A percentile compares a stretch with the other conserved stretches of the same genome.
Evolutionary conservation across 169 alveolate genomes (phyloP).

Genomic region (Plasmodium gaboni): DNA sequence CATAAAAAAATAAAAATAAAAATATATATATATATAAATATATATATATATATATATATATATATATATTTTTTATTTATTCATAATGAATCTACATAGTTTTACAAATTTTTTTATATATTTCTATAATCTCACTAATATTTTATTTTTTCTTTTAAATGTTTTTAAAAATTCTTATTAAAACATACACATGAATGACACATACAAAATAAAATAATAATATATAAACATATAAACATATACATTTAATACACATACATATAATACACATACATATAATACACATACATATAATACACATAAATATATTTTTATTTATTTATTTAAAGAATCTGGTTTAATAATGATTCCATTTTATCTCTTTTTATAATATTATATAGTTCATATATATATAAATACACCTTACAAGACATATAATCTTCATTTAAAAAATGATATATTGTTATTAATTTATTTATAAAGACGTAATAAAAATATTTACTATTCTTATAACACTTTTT

Average conservation of each 20-base stretch:
- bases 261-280: background rate
- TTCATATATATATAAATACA: conserved; percentile 67
- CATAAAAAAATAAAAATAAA: background rate
- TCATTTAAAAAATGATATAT: conserved; percentile 53
- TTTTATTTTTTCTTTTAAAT: background rate
- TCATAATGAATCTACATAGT: background rate
- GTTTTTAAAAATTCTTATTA: conserved; percentile 3
- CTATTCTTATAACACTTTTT: conserved; percentile 40
- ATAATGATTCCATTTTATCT: conserved; percentile 23
- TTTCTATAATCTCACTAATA: background rate
- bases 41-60: background rate
- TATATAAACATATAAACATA: background rate
- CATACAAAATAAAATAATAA: background rate
- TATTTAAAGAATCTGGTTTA: conserved; percentile 39
- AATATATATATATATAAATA: conserved; percentile 7
- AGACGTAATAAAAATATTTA: conserved; percentile 49
- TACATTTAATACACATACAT: background rate
- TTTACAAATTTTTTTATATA: background rate
- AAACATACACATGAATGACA: background rate
- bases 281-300: background rate
- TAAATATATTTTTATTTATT: background rate
- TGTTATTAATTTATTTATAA: conserved; percentile 65
- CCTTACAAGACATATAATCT: background rate
- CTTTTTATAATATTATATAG: conserved; percentile 30
- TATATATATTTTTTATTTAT: background rate